Evolutionary conservation across 225 moss, liverwort and hornwort species (phyloP).

Genomic region (Antitrichia curtipendula): DNA sequence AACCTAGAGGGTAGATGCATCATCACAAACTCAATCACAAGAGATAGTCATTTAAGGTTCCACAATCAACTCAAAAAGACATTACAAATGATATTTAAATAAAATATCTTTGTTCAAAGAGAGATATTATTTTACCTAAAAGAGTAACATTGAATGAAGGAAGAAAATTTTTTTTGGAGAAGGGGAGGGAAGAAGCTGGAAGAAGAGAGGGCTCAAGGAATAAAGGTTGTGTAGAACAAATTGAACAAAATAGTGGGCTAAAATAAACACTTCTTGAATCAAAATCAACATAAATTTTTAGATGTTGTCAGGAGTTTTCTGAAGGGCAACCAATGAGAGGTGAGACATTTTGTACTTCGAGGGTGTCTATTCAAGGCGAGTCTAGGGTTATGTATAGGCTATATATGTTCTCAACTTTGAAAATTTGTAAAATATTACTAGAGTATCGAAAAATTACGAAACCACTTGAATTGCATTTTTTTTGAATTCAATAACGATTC

Average conservation of each 20-base stretch:
- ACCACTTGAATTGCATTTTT: too few relatives aligned
- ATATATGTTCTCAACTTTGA: too few relatives aligned
- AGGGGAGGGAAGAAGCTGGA: neutral
- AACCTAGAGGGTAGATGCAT: too few relatives aligned
- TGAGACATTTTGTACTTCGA: neutral
- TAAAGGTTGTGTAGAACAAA: rapidly evolving
- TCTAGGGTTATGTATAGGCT: too few relatives aligned
- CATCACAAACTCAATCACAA: too few relatives aligned
- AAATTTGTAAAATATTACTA: too few relatives aligned
- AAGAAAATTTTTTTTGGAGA: neutral
- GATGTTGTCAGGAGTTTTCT: too few relatives aligned
- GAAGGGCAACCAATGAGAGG: too few relatives aligned
- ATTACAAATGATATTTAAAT: neutral
- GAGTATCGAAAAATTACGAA: rapidly evolving
- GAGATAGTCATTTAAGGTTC: neutral
- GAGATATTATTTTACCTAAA: neutral
- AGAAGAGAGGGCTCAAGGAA: neutral
- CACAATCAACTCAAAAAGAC: neutral
- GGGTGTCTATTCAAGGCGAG: neutral
- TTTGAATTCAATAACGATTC: rapidly evolving
- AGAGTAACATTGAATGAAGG: neutral
- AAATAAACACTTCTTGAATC: too few relatives aligned
- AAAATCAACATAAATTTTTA: too few relatives aligned
- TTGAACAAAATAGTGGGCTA: too few relatives aligned
- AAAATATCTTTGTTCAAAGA: neutral